Evolutionary conservation across 352 stramenopile species (phyloP).

Genomic region (Aphanomyces astaci): DNA sequence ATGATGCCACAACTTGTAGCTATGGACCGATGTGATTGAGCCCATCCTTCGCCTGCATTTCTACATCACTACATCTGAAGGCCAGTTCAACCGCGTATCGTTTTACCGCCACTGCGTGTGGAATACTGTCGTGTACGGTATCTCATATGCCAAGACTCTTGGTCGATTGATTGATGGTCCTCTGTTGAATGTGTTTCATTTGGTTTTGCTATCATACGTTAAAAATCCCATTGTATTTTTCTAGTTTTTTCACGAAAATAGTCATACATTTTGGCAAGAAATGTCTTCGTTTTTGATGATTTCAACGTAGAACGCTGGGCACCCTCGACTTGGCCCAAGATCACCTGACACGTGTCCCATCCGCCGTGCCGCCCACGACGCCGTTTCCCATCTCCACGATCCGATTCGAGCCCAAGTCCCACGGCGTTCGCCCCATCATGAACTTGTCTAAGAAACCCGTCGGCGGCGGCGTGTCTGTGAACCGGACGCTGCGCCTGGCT

Average conservation of each 20-base stretch:
- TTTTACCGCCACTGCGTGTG: constrained; percentile 66
- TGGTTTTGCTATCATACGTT: too few species aligned
- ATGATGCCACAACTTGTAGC: constrained; percentile 4
- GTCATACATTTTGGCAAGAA: too few species aligned
- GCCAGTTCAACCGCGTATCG: constrained; percentile 51
- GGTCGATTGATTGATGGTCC: too few species aligned
- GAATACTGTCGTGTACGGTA: constrained; percentile 43
- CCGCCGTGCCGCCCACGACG: background rate
- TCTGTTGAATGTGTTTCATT: too few species aligned
- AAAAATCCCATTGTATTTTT: too few species aligned
- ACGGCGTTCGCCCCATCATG: constrained; percentile 62
- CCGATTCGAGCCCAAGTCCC: constrained; percentile 56
- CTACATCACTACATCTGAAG: constrained; percentile 69
- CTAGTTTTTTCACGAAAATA: too few species aligned
- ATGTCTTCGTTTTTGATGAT: too few species aligned
- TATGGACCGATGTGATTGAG: constrained; percentile 35
- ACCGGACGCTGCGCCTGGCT: constrained; percentile 46
- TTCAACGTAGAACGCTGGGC: constrained; percentile 36
- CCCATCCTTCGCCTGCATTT: constrained; percentile 54
- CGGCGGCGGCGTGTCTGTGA: constrained; percentile 34
- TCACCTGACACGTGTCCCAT: constrained; percentile 32
- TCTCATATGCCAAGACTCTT: constrained; percentile 29
- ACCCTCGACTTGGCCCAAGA: constrained; percentile 40
- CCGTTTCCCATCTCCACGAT: constrained; percentile 39
- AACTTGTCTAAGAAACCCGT: constrained; percentile 40